Conservation (phyloP, 169 alveolate genomes). For the Eimeria mitis region DNA sequence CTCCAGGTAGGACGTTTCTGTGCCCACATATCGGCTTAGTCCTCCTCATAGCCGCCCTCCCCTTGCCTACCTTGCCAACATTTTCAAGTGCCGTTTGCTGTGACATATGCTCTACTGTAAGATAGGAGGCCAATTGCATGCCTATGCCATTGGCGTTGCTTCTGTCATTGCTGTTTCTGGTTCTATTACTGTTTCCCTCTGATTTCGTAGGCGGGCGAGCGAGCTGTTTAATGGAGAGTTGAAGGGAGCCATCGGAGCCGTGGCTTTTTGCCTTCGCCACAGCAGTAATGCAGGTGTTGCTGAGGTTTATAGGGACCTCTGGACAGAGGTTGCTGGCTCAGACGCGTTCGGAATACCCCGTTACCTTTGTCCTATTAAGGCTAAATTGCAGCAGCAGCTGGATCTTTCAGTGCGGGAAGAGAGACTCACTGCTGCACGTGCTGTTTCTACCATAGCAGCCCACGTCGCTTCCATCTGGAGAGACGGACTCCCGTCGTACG, state of each 20-base stretch:
- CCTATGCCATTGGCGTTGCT: background rate
- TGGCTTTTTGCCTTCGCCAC: constrained; percentile 68
- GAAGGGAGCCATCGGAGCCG: constrained; percentile 39
- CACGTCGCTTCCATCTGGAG: constrained; percentile 63
- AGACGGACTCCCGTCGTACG: constrained; percentile 51
- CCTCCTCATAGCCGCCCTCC: background rate
- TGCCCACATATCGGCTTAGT: background rate
- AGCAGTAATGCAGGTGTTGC: constrained; percentile 40
- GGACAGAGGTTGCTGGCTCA: constrained; percentile 69
- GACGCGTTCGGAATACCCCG: constrained; percentile 71
- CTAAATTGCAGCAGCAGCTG: constrained; percentile 31
- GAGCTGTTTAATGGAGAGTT: constrained; percentile 36
- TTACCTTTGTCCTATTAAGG: constrained; percentile 22
- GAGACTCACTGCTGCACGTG: constrained; percentile 66
- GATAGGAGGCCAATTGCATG: background rate
- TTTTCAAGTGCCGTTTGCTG: background rate
- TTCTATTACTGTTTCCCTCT: background rate
- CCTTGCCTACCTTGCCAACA: background rate
- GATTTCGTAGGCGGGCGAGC: constrained; percentile 58
- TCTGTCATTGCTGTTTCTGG: background rate
- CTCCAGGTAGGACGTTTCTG: constrained; percentile 11
- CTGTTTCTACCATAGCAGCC: constrained; percentile 48
- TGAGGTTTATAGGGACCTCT: constrained; percentile 60
- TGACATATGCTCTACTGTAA: background rate
- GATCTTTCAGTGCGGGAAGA: constrained; percentile 48